A percentile compares a stretch with the other conserved stretches of the same genome.
Evolutionary conservation across 2,329 filamentous ascomycete genomes (phyloP).

Genomic region (Lasiodiplodia hormozganensis): DNA sequence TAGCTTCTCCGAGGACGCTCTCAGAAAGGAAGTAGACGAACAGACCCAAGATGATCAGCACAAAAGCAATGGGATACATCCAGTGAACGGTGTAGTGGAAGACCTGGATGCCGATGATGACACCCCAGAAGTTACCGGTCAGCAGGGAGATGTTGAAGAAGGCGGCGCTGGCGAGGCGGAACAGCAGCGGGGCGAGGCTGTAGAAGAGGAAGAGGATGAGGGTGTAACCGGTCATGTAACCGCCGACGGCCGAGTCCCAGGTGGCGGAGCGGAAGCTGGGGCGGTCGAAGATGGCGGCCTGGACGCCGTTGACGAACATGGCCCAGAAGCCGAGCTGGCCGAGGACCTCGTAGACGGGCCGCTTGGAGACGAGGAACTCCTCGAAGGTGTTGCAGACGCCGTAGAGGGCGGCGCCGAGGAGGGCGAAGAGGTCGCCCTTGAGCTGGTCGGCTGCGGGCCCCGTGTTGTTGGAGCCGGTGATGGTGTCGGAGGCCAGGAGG

Average conservation of each 20-base stretch:
- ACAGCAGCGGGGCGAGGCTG: slow-evolving; percentile 81
- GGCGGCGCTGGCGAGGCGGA: slow-evolving; percentile 87
- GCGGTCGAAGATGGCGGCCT: slow-evolving; percentile 92
- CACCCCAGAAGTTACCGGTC: slow-evolving; percentile 96
- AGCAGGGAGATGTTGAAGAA: slow-evolving; percentile 97
- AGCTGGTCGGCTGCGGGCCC: slow-evolving; percentile 73
- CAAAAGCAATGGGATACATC: slow-evolving; percentile 95
- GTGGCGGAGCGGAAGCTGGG: slow-evolving; percentile 63
- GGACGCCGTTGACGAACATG: slow-evolving; percentile 81
- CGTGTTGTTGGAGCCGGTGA: slow-evolving; percentile 72
- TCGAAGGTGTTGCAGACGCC: slow-evolving; percentile 90
- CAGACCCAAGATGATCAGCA: slow-evolving; percentile 86
- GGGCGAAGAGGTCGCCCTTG: slow-evolving; percentile 91
- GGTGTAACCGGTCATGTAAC: slow-evolving; percentile 91
- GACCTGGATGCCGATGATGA: slow-evolving; percentile 87
- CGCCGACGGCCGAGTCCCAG: slow-evolving; percentile 65
- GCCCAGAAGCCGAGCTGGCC: slow-evolving; percentile 89
- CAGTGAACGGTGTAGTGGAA: slow-evolving; percentile 83
- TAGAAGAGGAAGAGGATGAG: slow-evolving; percentile 86
- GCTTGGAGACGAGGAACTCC: slow-evolving; percentile 88
- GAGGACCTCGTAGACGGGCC: slow-evolving; percentile 90
- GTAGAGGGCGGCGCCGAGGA: slow-evolving; percentile 89
- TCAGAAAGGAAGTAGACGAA: slow-evolving; percentile 87
- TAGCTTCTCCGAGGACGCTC: slow-evolving; percentile 80
- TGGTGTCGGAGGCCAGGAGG: slow-evolving; percentile 84